phyloP scores from a whole-genome alignment of 2,329 filamentous ascomycete genomes.

The Pseudogymnoascus sp. region DNA sequence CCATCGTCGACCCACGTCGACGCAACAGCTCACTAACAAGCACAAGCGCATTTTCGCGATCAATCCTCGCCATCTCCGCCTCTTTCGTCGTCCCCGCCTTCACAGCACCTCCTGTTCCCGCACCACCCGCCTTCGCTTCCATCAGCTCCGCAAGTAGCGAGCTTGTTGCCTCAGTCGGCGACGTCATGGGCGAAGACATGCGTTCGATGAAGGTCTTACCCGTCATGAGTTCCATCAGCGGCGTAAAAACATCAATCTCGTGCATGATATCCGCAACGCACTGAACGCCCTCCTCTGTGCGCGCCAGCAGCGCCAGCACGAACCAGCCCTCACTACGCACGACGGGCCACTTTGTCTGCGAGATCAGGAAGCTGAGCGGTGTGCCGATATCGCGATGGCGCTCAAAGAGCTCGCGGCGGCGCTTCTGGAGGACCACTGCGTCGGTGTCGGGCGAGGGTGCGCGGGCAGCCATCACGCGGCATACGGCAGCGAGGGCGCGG shows the following conservation, averaged over 20 bases:
- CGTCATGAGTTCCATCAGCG: conserved; percentile 41
- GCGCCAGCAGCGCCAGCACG: conserved; percentile 51
- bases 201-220: conserved; percentile 30
- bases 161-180: background rate
- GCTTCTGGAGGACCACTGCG: conserved; percentile 18
- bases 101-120: background rate
- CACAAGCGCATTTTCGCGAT: conserved; percentile 54
- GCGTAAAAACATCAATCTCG: conserved; percentile 34
- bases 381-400: conserved; percentile 24
- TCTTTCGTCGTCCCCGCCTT: conserved; percentile 13
- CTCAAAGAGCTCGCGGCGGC: conserved; percentile 25
- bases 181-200: conserved; percentile 8
- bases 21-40: conserved; percentile 47
- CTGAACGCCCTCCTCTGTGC: conserved; percentile 40
- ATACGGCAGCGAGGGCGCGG: conserved; percentile 43
- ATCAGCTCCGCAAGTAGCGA: background rate
- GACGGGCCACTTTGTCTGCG: conserved; percentile 49
- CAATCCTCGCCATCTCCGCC: conserved; percentile 40
- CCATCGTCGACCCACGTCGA: conserved; percentile 34
- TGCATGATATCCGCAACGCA: conserved; percentile 37
- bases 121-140: background rate
- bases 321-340: conserved; percentile 55
- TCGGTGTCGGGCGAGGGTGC: conserved; percentile 24
- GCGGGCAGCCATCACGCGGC: conserved; percentile 44
- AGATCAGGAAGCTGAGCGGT: conserved; percentile 43